phyloP scores from a whole-genome alignment of 2,329 filamentous ascomycete species.

The Alternaria sp. region DNA sequence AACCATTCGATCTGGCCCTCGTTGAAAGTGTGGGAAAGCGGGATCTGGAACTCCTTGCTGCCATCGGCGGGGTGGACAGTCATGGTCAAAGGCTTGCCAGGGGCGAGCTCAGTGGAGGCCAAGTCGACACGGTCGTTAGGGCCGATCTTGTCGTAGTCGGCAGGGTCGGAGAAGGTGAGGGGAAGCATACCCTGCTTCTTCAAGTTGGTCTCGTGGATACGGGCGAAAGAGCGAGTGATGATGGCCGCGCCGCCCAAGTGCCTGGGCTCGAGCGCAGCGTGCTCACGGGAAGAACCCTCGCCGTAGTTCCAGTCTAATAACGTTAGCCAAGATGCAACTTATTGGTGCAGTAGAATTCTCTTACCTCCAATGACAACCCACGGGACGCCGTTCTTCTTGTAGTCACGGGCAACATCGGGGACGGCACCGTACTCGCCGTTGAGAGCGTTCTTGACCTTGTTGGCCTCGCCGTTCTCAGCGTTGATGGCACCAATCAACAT shows the following conservation, averaged over 20 bases:
- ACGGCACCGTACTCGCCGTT: slow-evolving; percentile 87
- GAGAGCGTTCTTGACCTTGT: slow-evolving; percentile 94
- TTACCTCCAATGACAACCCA: slow-evolving; percentile 90
- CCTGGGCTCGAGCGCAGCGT: slow-evolving; percentile 95
- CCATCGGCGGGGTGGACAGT: slow-evolving; percentile 91
- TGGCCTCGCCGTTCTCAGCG: slow-evolving; percentile 93
- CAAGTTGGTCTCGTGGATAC: slow-evolving; percentile 99
- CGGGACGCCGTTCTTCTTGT: slow-evolving; percentile 95
- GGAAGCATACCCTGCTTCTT: slow-evolving; percentile 99
- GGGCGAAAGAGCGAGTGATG: slow-evolving; percentile 93
- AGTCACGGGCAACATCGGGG: slow-evolving; percentile 93
- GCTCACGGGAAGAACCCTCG: slow-evolving; percentile 96
- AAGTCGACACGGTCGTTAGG: slow-evolving; percentile 93
- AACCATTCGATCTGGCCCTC: slow-evolving; percentile 98
- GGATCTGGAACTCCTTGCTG: slow-evolving; percentile 75
- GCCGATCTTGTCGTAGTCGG: slow-evolving; percentile 97
- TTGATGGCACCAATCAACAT: slow-evolving; percentile 99
- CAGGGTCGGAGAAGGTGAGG: slow-evolving; percentile 91
- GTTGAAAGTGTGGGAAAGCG: slow-evolving; percentile 97
- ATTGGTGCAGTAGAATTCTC: neutral
- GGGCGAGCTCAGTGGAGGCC: slow-evolving; percentile 84
- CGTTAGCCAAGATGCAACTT: neutral
- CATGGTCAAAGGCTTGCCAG: slow-evolving; percentile 93
- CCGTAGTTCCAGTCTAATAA: slow-evolving; percentile 97
- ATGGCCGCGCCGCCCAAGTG: slow-evolving; percentile 97